Evolutionary conservation across 2,329 filamentous ascomycete genomes (phyloP).

Genomic region (Arthrobotrys entomopaga): DNA sequence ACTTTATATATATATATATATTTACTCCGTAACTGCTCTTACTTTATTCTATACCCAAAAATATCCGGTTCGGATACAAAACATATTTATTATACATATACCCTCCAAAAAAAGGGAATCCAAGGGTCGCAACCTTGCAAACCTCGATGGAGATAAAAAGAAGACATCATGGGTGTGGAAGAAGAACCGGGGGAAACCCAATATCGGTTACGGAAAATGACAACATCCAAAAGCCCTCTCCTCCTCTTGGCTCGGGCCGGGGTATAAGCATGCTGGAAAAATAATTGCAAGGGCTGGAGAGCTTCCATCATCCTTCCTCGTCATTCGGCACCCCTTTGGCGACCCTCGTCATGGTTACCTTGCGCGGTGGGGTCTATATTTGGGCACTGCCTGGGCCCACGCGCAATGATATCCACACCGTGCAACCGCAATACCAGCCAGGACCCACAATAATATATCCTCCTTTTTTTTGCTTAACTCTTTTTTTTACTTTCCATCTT

Average conservation of each 20-base stretch:
- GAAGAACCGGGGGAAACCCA: background rate
- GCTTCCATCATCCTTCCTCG: conserved; percentile 1
- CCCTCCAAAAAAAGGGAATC: background rate
- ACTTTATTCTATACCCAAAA: too few relatives aligned
- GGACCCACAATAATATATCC: too few relatives aligned
- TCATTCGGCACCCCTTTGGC: background rate
- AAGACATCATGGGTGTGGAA: conserved; percentile 15
- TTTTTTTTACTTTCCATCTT: too few relatives aligned
- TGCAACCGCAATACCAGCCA: conserved; percentile 2
- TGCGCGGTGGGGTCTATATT: conserved; percentile 44
- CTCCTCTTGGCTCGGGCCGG: conserved; percentile 11
- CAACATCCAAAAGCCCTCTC: conserved; percentile 32
- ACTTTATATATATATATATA: too few relatives aligned
- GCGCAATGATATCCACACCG: conserved; percentile 33
- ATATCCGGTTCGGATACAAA: too few relatives aligned
- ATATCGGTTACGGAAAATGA: conserved; percentile 35
- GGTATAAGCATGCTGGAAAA: conserved; percentile 7
- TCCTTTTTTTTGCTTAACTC: too few relatives aligned
- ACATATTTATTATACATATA: background rate
- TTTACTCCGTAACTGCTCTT: too few relatives aligned
- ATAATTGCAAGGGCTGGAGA: conserved; percentile 28
- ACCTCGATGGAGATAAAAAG: background rate
- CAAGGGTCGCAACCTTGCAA: background rate
- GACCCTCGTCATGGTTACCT: conserved; percentile 50
- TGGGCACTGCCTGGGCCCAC: conserved; percentile 33